Conservation (phyloP, 345 rosid species). For the Turritis glabra region DNA sequence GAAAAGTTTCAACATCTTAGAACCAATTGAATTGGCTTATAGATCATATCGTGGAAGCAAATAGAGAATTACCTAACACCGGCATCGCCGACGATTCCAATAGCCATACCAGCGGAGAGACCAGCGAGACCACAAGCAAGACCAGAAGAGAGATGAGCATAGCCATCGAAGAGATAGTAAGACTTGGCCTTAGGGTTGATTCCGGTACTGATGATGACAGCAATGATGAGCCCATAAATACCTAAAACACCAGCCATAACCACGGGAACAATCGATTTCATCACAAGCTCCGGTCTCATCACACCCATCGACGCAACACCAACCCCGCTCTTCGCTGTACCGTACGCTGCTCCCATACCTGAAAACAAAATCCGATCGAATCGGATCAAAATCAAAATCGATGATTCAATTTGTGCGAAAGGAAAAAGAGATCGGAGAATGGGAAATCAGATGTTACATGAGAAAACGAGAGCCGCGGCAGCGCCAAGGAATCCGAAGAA, state of each 20-base stretch:
- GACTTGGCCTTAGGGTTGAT: conserved; percentile 85
- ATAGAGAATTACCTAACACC: conserved; percentile 38
- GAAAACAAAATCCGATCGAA: neutral
- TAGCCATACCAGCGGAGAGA: conserved; percentile 47
- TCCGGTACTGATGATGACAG: conserved; percentile 82
- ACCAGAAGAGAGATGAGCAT: conserved; percentile 75
- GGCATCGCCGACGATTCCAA: conserved; percentile 47
- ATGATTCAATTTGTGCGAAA: neutral
- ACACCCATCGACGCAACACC: conserved; percentile 91
- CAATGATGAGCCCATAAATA: conserved; percentile 79
- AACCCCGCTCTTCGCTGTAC: conserved; percentile 83
- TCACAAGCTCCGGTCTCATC: conserved; percentile 88
- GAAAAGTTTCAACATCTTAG: neutral
- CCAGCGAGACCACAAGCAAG: conserved; percentile 51
- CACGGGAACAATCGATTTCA: conserved; percentile 86
- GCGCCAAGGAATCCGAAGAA: conserved; percentile 93
- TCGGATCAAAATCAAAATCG: neutral
- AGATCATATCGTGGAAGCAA: neutral
- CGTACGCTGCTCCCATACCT: conserved; percentile 55
- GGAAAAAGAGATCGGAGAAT: neutral
- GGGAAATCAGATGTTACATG: conserved; percentile 48
- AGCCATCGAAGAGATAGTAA: conserved; percentile 77
- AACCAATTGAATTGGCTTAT: neutral
- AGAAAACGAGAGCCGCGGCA: conserved; percentile 86
- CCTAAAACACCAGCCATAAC: conserved; percentile 91